Percentiles rank a stretch among this genome's conserved stretches.
phyloP scores from a whole-genome alignment of 1,284 basidiomycete species.

The Trichosporon asahii region DNA sequence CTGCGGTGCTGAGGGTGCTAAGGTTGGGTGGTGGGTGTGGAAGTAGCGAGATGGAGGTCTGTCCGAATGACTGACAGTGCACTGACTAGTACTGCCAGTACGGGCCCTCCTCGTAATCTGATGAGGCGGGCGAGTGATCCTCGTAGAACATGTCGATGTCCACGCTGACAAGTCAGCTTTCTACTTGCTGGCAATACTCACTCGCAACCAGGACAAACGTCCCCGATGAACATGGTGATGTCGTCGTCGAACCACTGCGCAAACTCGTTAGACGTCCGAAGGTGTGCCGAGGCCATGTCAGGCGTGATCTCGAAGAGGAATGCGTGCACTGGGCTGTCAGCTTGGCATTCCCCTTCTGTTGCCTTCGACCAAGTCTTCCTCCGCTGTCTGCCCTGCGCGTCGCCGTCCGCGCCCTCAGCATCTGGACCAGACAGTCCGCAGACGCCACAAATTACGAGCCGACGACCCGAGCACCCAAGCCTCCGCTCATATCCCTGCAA shows the following conservation, averaged over 20 bases:
- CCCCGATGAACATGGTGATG: constrained; percentile 1
- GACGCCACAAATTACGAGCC: neutral
- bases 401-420: neutral
- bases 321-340: neutral
- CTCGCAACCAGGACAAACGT: constrained; percentile 1
- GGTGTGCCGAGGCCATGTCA: neutral
- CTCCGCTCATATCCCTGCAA: neutral
- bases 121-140: neutral
- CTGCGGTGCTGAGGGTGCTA: neutral
- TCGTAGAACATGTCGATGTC: constrained; percentile 8
- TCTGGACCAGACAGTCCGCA: neutral
- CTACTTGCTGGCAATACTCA: neutral
- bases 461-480: neutral
- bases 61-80: neutral
- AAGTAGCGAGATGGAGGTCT: neutral
- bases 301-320: constrained; percentile 6
- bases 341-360: neutral
- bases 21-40: neutral
- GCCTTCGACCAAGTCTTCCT: neutral
- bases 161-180: neutral
- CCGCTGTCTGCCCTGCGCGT: neutral
- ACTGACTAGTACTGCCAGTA: constrained; percentile 1
- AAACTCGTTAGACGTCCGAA: constrained; percentile 5
- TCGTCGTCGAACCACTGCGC: constrained; percentile 8
- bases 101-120: neutral